Conservation (phyloP, 495 filamentous ascomycete genomes). For the Penicillium atrosanguineum region DNA sequence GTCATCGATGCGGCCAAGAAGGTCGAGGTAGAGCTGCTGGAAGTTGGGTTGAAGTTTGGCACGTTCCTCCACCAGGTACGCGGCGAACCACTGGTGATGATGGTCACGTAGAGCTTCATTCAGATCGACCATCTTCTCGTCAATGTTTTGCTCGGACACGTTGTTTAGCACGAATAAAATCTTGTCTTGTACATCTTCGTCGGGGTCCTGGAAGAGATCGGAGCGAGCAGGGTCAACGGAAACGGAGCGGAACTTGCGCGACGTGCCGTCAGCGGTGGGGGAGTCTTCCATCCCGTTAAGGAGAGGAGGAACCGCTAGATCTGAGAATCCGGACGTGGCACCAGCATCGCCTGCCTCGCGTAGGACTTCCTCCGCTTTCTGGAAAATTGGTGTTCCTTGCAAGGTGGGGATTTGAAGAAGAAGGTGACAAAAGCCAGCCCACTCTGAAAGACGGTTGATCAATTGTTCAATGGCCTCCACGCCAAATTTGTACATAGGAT, state of each 20-base stretch:
- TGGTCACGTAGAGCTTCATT: constrained; percentile 71
- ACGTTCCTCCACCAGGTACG: constrained; percentile 91
- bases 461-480: constrained; percentile 94
- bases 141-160: constrained; percentile 82
- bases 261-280: constrained; percentile 46
- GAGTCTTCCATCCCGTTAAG: constrained; percentile 70
- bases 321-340: constrained; percentile 35
- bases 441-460: constrained; percentile 76
- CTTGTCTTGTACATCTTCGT: constrained; percentile 82
- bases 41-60: constrained; percentile 97
- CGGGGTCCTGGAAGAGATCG: constrained; percentile 71
- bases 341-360: constrained; percentile 53
- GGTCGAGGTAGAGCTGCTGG: constrained; percentile 85
- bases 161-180: constrained; percentile 97
- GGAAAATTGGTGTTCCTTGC: constrained; percentile 78
- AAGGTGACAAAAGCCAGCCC: constrained; percentile 84
- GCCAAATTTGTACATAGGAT: constrained; percentile 97
- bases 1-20: constrained; percentile 79
- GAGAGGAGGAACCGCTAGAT: constrained; percentile 38
- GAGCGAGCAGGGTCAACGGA: constrained; percentile 64
- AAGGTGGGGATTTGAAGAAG: constrained; percentile 77
- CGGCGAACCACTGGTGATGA: constrained; percentile 94
- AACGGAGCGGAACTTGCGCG: constrained; percentile 68
- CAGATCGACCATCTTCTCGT: constrained; percentile 75
- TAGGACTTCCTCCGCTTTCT: constrained; percentile 77